These are phyloP conservation scores for Aphanomyces euteiches DNA, from an alignment of 352 stramenopile species.

Conservation along the genomic window DNA sequence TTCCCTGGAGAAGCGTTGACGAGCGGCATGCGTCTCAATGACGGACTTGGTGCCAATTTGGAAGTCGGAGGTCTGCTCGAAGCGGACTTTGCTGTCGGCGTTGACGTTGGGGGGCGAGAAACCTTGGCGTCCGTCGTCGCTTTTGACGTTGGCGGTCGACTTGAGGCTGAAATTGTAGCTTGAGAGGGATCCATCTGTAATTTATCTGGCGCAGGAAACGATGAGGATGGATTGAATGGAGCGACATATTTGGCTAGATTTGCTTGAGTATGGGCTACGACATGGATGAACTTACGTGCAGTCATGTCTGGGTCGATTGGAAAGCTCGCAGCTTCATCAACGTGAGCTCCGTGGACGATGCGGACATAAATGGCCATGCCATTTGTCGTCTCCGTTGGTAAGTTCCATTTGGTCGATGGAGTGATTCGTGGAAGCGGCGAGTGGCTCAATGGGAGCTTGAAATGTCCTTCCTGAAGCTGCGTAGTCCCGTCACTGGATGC, in stretches of 20 bases:
- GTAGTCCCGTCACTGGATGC: conserved; percentile 9
- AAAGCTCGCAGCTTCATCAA: conserved; percentile 36
- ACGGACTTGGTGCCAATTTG: too few relatives aligned
- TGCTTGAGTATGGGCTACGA: conserved; percentile 2
- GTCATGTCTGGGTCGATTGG: conserved; percentile 39
- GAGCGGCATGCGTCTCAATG: too few relatives aligned
- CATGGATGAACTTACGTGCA: conserved; percentile 7
- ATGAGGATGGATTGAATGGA: background rate
- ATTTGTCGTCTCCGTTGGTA: conserved; percentile 3
- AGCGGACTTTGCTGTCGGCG: too few relatives aligned
- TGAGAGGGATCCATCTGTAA: too few relatives aligned
- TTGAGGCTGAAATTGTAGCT: too few relatives aligned
- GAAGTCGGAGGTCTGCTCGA: too few relatives aligned
- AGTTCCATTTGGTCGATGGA: conserved; percentile 17
- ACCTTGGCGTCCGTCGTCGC: too few relatives aligned
- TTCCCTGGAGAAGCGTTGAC: too few relatives aligned
- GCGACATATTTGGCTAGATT: background rate
- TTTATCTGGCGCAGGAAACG: too few relatives aligned
- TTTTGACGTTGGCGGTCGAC: too few relatives aligned
- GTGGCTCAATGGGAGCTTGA: conserved; percentile 44
- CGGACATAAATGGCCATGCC: conserved; percentile 40
- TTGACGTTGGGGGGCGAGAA: too few relatives aligned
- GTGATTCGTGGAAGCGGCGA: conserved; percentile 42
- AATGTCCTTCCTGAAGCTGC: conserved; percentile 35
- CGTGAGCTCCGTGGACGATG: conserved; percentile 36